Percentiles rank a stretch among this genome's conserved stretches.
phyloP scores from a whole-genome alignment of 306 rosid species.

The Echinosophora koreensis region DNA sequence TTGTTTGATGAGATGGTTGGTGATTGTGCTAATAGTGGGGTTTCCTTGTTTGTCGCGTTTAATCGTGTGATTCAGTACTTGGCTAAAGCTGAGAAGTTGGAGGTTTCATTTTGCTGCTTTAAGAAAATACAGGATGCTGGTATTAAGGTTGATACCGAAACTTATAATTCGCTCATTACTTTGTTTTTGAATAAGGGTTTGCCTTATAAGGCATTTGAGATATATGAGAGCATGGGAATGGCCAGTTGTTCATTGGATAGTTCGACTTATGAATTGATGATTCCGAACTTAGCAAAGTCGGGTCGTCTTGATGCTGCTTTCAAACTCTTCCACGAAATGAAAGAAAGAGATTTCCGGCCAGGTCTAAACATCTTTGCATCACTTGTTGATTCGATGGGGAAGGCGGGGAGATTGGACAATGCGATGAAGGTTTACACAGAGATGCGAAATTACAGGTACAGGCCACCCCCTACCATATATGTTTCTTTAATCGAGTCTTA shows the following conservation, averaged over 20 bases:
- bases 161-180: constrained; percentile 82
- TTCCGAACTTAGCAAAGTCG: constrained; percentile 87
- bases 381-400: constrained; percentile 95
- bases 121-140: constrained; percentile 81
- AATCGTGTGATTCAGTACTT: constrained; percentile 81
- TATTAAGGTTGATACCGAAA: constrained; percentile 67
- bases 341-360: constrained; percentile 72
- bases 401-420: constrained; percentile 88
- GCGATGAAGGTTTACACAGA: constrained; percentile 90
- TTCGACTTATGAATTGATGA: constrained; percentile 91
- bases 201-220: constrained; percentile 92
- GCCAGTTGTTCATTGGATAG: constrained; percentile 69
- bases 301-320: constrained; percentile 95
- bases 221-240: constrained; percentile 88
- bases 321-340: constrained; percentile 90
- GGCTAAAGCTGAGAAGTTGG: constrained; percentile 91
- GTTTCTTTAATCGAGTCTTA: constrained; percentile 88
- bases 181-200: constrained; percentile 88
- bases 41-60: constrained; percentile 61
- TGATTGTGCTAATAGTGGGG: constrained; percentile 63
- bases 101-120: constrained; percentile 85
- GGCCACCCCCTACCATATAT: constrained; percentile 72
- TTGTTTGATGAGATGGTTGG: constrained; percentile 89
- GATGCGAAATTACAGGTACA: constrained; percentile 80
- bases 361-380: constrained; percentile 68